Base-by-base conservation (phyloP, 139 green algal genomes). In the Coccomyxa sp. region DNA sequence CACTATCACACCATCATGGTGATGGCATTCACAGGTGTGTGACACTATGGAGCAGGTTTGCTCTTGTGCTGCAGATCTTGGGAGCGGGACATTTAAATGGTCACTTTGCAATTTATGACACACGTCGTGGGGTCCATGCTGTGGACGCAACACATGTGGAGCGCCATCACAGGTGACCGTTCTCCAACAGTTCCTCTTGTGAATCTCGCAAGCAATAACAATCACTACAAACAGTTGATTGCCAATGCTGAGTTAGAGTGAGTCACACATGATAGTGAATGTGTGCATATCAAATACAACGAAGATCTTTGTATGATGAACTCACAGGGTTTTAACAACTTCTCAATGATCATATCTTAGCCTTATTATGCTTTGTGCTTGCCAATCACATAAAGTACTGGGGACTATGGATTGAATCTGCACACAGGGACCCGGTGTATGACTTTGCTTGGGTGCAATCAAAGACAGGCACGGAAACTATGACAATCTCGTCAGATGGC, bases 381-480 rank as follows among this genome's bases (percentile, higher is more conserved):
- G 70, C 44, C 18, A 18, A 64, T 3, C 50, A 31, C 18, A 64
- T 64, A 31, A 18, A 31, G 50, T 22, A 64, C 3, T 64, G 16
- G 68, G 73, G 70, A n/a, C n/a, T n/a, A n/a, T n/a, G n/a, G n/a
- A n/a, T n/a, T n/a, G n/a, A n/a, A n/a, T n/a, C n/a, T n/a, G n/a
- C n/a, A n/a, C n/a, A n/a, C 81, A 88, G 85, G 58, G 93, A 97
- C 76, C 92, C 92, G 29, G 75, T 98, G 14, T 95, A 94, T 75
- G 92, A 96, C 80, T 86, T 97, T 36, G 89, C 87, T 0, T 98
- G 95, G 95, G 89, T 97, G 76, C 93, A 97, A 85, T 93, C 84
- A 82, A 97, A 98, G 88, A 98, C 95, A 29, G 93, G 92, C 58
- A 95, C 89, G 37, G 95, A 98, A 88, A 85, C 86, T 58, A 93